Evolutionary conservation across 2,329 filamentous ascomycete genomes (phyloP).

Genomic region (Penicillium griseofulvum): DNA sequence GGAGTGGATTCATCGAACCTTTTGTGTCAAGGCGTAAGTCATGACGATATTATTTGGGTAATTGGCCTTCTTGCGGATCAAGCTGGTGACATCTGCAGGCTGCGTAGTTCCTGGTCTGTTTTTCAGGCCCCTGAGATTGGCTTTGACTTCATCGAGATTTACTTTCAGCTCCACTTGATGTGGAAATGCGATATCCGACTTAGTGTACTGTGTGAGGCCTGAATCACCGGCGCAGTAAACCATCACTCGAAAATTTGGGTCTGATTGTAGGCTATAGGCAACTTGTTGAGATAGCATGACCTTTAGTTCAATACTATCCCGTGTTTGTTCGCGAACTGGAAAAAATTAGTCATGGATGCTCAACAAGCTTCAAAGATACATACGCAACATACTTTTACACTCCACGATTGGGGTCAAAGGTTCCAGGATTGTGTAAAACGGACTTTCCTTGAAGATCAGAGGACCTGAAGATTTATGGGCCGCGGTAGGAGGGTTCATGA

Average conservation of each 20-base stretch:
- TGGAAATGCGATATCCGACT: slow-evolving; percentile 77
- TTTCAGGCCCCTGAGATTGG: slow-evolving; percentile 91
- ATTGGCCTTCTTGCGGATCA: slow-evolving; percentile 63
- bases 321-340: slow-evolving; percentile 58
- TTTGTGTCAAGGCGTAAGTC: slow-evolving; percentile 87
- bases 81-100: slow-evolving; percentile 83
- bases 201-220: slow-evolving; percentile 55
- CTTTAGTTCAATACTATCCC: slow-evolving; percentile 59
- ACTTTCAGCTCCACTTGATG: slow-evolving; percentile 90
- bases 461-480: slow-evolving; percentile 40
- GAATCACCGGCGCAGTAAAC: slow-evolving; percentile 74
- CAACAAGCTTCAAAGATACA: background rate
- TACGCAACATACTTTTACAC: slow-evolving; percentile 65
- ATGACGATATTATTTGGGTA: slow-evolving; percentile 79
- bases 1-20: slow-evolving; percentile 55
- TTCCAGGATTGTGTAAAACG: slow-evolving; percentile 74
- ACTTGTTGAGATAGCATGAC: slow-evolving; percentile 56
- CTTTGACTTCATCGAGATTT: slow-evolving; percentile 82
- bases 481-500: slow-evolving; percentile 1
- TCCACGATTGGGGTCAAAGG: slow-evolving; percentile 63
- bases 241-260: slow-evolving; percentile 69
- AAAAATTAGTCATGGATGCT: slow-evolving; percentile 18
- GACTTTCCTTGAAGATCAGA: slow-evolving; percentile 69
- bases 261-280: slow-evolving; percentile 56
- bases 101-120: slow-evolving; percentile 94